A percentile compares a stretch with the other conserved stretches of the same genome.
Evolutionary conservation across 2,329 filamentous ascomycete species (phyloP).

Genomic region (Fusarium tanahbumbuense): DNA sequence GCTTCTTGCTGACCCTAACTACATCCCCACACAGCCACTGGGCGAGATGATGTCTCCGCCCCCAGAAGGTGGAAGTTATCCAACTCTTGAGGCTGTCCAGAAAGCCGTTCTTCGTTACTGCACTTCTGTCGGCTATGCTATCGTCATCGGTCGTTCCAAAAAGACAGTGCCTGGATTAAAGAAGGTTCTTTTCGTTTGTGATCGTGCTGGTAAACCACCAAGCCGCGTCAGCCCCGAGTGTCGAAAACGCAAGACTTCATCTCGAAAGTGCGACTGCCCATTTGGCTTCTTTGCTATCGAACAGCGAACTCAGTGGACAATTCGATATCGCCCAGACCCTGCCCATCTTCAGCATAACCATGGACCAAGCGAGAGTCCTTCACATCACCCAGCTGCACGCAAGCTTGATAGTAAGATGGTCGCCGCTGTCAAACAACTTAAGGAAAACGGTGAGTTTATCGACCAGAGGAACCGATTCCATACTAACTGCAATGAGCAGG

Average conservation of each 20-base stretch:
- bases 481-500: slow-evolving; percentile 60
- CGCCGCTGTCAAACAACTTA: slow-evolving; percentile 72
- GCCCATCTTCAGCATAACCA: slow-evolving; percentile 72
- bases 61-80: slow-evolving; percentile 72
- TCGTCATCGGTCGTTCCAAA: slow-evolving; percentile 75
- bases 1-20: slow-evolving; percentile 62
- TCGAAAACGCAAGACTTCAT: slow-evolving; percentile 74
- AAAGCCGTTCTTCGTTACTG: slow-evolving; percentile 73
- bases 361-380: slow-evolving; percentile 73
- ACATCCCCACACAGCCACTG: slow-evolving; percentile 65
- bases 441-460: slow-evolving; percentile 69
- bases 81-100: slow-evolving; percentile 73
- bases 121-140: slow-evolving; percentile 74
- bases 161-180: slow-evolving; percentile 75
- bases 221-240: slow-evolving; percentile 71
- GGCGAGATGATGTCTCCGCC: slow-evolving; percentile 71
- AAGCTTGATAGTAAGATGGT: slow-evolving; percentile 76
- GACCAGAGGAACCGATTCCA: slow-evolving; percentile 32
- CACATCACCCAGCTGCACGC: slow-evolving; percentile 73
- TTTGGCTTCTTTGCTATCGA: slow-evolving; percentile 79
- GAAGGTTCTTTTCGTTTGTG: slow-evolving; percentile 75
- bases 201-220: slow-evolving; percentile 72
- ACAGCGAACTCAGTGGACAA: slow-evolving; percentile 74
- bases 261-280: slow-evolving; percentile 75
- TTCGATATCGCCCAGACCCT: slow-evolving; percentile 71